phyloP scores from a whole-genome alignment of 176 grass and related monocot genomes.

The Eremochloa ophiuroides region DNA sequence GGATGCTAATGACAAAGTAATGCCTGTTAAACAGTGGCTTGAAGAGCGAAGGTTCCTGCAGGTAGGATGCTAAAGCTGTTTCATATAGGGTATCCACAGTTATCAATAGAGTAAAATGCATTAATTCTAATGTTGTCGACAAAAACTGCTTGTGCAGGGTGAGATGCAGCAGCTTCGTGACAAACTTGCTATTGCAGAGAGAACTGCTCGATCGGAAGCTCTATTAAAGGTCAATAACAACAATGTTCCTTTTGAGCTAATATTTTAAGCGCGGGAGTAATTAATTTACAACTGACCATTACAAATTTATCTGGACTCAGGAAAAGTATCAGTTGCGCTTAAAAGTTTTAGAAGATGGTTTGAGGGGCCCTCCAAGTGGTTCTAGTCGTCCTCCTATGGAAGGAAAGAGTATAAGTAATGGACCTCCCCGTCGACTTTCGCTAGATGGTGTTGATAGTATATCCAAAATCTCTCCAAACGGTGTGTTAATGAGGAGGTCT shows the following conservation, averaged over 20 bases:
- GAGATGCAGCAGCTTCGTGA: slow-evolving; percentile 98
- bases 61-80: slow-evolving; percentile 38
- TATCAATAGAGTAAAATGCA: background rate
- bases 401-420: slow-evolving; percentile 56
- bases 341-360: slow-evolving; percentile 86
- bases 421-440: slow-evolving; percentile 63
- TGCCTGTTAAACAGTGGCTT: slow-evolving; percentile 99
- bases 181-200: slow-evolving; percentile 84
- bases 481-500: slow-evolving; percentile 58
- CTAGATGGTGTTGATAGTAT: slow-evolving; percentile 70
- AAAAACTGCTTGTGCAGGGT: slow-evolving; percentile 45
- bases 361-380: slow-evolving; percentile 61
- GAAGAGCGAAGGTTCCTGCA: slow-evolving; percentile 97
- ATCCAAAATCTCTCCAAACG: slow-evolving; percentile 54
- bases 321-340: slow-evolving; percentile 85
- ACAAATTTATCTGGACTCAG: slow-evolving; percentile 34
- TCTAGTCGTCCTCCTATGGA: slow-evolving; percentile 51
- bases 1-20: slow-evolving; percentile 98
- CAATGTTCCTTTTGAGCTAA: slow-evolving; percentile 7
- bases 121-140: background rate
- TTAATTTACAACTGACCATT: background rate
- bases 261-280: background rate
- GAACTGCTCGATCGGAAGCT: slow-evolving; percentile 76
- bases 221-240: slow-evolving; percentile 68
- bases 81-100: background rate